Evolutionary conservation across 2,329 filamentous ascomycete species (phyloP).

Genomic region (Phialemonium atrogriseum): DNA sequence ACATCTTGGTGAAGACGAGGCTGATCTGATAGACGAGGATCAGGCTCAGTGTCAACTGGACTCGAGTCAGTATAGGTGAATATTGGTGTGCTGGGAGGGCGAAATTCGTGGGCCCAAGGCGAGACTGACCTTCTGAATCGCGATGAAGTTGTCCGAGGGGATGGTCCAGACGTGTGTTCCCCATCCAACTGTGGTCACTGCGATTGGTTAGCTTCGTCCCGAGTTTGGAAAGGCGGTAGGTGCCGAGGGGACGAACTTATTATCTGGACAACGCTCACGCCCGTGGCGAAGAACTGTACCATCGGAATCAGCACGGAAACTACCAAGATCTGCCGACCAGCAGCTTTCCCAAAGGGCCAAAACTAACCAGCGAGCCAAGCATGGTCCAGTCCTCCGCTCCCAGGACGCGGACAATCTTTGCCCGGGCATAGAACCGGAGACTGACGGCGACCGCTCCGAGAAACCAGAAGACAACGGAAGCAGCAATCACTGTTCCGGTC

Average conservation of each 20-base stretch:
- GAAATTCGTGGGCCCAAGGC: no score
- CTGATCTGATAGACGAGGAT: slow-evolving; percentile 4
- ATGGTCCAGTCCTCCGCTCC: slow-evolving; percentile 27
- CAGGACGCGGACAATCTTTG: slow-evolving; percentile 23
- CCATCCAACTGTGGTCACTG: not conserved
- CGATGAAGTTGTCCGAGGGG: not conserved
- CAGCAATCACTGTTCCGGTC: not conserved
- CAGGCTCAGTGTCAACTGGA: no score
- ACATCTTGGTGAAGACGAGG: slow-evolving; percentile 7
- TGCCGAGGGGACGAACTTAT: not conserved
- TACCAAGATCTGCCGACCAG: no score
- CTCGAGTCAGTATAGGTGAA: no score
- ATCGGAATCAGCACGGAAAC: no score
- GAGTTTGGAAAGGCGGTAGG: not conserved
- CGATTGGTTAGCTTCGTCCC: not conserved
- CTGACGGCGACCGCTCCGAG: slow-evolving; percentile 10
- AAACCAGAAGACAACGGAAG: not conserved
- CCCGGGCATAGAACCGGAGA: slow-evolving; percentile 27
- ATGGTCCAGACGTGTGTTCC: not conserved
- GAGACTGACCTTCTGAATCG: not conserved
- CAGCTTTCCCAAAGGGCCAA: no score
- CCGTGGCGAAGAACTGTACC: not conserved
- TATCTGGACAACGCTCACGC: not conserved
- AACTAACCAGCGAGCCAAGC: slow-evolving; percentile 18
- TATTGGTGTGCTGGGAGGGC: no score